These are phyloP conservation scores for Athelia sp. DNA, from an alignment of 1,284 basidiomycete species.

Conservation along the genomic window DNA sequence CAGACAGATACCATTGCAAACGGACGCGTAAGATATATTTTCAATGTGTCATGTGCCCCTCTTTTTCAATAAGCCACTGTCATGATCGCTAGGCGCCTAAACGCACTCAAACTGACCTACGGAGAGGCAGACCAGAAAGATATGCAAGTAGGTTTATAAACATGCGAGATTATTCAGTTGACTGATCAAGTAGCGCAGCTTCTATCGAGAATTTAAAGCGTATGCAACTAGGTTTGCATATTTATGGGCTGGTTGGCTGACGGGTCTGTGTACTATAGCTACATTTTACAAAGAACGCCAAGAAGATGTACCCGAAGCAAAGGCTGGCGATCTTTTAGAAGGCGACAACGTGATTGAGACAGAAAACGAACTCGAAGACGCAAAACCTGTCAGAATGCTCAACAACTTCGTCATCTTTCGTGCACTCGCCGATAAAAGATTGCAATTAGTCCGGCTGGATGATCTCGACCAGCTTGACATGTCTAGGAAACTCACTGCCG, in stretches of 20 bases:
- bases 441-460: constrained; percentile 24
- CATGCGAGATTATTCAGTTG: neutral
- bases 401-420: constrained; percentile 38
- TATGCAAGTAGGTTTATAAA: neutral
- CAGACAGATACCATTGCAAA: too few relatives aligned
- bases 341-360: constrained; percentile 22
- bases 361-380: constrained; percentile 14
- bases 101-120: neutral
- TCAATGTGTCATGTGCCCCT: too few relatives aligned
- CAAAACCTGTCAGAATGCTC: constrained; percentile 30
- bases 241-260: too few relatives aligned
- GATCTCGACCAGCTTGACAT: constrained; percentile 17
- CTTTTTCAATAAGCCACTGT: too few relatives aligned
- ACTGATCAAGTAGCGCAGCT: neutral
- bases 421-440: constrained; percentile 13
- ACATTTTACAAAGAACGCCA: neutral
- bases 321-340: constrained; percentile 16
- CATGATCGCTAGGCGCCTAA: neutral
- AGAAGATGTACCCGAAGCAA: neutral
- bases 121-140: neutral
- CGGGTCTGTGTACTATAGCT: too few relatives aligned
- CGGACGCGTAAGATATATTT: too few relatives aligned
- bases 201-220: too few relatives aligned
- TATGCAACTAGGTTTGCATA: too few relatives aligned
- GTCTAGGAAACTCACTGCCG: constrained; percentile 23